Evolutionary conservation across 768 basidiomycete genomes (phyloP).

Genomic region (Phlebiopsis flavidoalba): DNA sequence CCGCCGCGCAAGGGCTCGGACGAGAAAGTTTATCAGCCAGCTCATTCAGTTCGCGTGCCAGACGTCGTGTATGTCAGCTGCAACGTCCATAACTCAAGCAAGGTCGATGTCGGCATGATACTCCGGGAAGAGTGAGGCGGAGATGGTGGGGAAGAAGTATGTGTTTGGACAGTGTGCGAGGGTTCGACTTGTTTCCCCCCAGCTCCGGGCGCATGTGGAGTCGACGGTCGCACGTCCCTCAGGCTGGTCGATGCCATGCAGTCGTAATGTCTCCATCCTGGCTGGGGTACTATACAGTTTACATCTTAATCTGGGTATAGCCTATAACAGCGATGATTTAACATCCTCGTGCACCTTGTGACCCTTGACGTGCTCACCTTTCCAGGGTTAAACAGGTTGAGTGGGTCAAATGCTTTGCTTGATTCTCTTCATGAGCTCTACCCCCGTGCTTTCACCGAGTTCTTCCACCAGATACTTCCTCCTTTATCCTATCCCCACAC

Average conservation of each 20-base stretch:
- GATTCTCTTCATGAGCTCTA: conserved; percentile 78
- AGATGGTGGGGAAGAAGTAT: conserved; percentile 47
- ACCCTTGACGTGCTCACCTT: conserved; percentile 36
- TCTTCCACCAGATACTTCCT: conserved; percentile 76
- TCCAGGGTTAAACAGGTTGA: conserved; percentile 82
- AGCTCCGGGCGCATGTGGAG: conserved; percentile 95
- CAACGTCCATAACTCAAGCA: conserved; percentile 85
- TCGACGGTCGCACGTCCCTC: conserved; percentile 48
- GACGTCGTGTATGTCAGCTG: conserved; percentile 89
- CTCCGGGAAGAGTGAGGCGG: conserved; percentile 38
- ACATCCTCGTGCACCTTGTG: background rate
- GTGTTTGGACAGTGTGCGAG: conserved; percentile 76
- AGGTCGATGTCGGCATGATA: conserved; percentile 80
- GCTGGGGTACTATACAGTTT: background rate
- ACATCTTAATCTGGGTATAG: conserved; percentile 4
- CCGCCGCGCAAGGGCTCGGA: conserved; percentile 97
- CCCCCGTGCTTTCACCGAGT: conserved; percentile 77
- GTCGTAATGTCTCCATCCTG: background rate
- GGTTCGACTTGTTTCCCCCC: conserved; percentile 95
- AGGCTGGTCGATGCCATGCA: conserved; percentile 30
- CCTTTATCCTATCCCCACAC: conserved; percentile 85
- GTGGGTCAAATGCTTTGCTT: conserved; percentile 61
- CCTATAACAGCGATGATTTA: background rate
- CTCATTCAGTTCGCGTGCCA: conserved; percentile 61
- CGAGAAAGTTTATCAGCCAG: conserved; percentile 69